A percentile compares a stretch with the other conserved stretches of the same genome.
phyloP scores from a whole-genome alignment of 495 filamentous ascomycete species.

The Neurospora terricola region DNA sequence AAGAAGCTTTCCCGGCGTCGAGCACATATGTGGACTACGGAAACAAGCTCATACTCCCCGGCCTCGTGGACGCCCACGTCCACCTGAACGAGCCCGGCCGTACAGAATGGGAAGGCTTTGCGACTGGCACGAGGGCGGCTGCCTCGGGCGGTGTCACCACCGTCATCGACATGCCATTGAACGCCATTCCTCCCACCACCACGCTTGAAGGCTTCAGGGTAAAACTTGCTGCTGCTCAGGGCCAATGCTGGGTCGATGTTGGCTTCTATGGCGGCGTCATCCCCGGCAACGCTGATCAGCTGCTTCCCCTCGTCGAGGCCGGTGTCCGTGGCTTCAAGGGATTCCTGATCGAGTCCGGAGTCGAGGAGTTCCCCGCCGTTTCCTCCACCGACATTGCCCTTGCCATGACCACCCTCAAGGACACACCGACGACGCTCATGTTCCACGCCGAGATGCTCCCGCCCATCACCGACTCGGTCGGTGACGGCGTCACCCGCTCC shows the following conservation, averaged over 20 bases:
- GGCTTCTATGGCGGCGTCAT: conserved; percentile 96
- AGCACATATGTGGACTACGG: conserved; percentile 75
- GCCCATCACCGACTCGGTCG: conserved; percentile 70
- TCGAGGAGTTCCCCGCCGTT: conserved; percentile 92
- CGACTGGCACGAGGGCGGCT: conserved; percentile 83
- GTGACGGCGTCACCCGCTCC: conserved; percentile 65
- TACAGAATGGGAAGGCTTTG: conserved; percentile 98
- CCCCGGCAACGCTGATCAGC: conserved; percentile 74
- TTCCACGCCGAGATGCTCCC: conserved; percentile 99
- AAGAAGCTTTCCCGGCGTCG: conserved; percentile 57
- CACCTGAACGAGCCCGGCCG: conserved; percentile 96
- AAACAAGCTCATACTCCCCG: conserved; percentile 79
- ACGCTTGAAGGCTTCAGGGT: conserved; percentile 72
- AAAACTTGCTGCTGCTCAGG: conserved; percentile 76
- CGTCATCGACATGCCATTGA: conserved; percentile 95
- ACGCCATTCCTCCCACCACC: conserved; percentile 94
- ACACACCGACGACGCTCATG: conserved; percentile 79
- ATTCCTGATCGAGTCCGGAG: conserved; percentile 92
- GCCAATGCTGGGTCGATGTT: conserved; percentile 96
- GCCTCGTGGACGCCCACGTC: conserved; percentile 93
- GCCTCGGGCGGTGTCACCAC: conserved; percentile 98
- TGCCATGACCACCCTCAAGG: conserved; percentile 69
- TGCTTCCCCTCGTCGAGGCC: conserved; percentile 69
- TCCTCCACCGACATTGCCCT: conserved; percentile 65
- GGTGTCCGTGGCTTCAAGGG: conserved; percentile 96